A percentile compares a stretch with the other conserved stretches of the same genome.
Conservation (phyloP, 2,329 filamentous ascomycete genomes). For the Fusarium coicis region DNA sequence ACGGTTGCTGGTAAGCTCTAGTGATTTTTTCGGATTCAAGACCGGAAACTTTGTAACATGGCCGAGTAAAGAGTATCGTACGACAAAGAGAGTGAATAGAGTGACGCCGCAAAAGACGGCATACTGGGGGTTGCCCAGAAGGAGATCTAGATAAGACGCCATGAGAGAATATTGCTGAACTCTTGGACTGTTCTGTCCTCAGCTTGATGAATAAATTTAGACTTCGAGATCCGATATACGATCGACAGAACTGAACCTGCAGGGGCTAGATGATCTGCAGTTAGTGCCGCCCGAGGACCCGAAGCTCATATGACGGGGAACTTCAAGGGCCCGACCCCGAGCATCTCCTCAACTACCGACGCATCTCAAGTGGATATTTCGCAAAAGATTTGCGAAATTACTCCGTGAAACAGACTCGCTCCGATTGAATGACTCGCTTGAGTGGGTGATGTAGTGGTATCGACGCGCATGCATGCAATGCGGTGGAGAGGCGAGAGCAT, state of each 20-base stretch:
- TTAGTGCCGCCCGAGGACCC: neutral
- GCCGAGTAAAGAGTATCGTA: neutral
- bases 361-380: neutral
- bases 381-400: neutral
- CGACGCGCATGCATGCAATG: neutral
- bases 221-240: neutral
- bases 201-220: neutral
- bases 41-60: neutral
- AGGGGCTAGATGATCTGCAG: neutral
- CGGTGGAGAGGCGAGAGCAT: neutral
- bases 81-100: neutral
- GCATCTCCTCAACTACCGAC: neutral
- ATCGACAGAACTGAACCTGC: neutral
- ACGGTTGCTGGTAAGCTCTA: neutral
- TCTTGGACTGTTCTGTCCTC: neutral
- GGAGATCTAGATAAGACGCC: neutral
- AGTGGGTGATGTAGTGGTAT: neutral
- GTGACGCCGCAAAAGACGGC: neutral
- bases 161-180: neutral
- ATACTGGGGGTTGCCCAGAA: conserved; percentile 1
- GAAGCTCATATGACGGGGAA: neutral
- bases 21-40: neutral
- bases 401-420: neutral
- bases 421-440: neutral
- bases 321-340: neutral